Percentiles rank a stretch among this genome's conserved stretches.
phyloP scores from a whole-genome alignment of 345 rosid species.

The Sonneratia caseolaris region DNA sequence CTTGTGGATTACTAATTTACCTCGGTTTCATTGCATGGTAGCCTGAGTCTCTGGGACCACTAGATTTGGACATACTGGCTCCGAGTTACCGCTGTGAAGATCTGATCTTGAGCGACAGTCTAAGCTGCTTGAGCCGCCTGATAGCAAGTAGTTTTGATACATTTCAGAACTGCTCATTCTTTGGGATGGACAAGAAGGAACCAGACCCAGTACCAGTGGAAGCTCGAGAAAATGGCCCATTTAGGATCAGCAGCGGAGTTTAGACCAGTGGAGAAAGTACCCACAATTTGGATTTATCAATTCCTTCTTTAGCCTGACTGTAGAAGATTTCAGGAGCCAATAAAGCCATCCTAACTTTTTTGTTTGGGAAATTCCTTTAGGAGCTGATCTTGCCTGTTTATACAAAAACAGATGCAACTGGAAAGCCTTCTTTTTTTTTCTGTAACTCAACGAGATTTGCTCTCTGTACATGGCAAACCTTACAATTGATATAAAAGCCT shows the following conservation, averaged over 20 bases:
- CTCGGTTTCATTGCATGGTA: constrained; percentile 26
- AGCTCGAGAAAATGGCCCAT: constrained; percentile 33
- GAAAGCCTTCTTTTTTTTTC: not conserved
- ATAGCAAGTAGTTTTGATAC: constrained; percentile 94
- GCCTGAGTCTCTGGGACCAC: constrained; percentile 88
- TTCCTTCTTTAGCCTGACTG: not conserved
- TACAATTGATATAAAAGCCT: not conserved
- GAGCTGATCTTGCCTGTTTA: constrained; percentile 3
- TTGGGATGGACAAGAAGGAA: constrained; percentile 62
- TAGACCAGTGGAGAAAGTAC: not conserved
- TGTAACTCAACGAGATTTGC: not conserved
- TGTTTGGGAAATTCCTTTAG: not conserved
- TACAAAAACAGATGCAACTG: constrained; percentile 2
- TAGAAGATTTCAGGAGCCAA: not conserved
- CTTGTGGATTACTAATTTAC: not conserved
- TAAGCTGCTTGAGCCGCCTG: constrained; percentile 73
- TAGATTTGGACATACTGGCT: constrained; percentile 60
- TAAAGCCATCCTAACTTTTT: not conserved
- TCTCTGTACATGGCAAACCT: constrained; percentile 8
- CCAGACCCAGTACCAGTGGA: constrained; percentile 37
- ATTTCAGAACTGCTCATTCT: constrained; percentile 71
- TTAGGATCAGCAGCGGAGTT: constrained; percentile 5
- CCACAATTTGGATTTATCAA: not conserved
- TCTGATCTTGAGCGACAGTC: constrained; percentile 60
- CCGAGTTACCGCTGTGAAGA: constrained; percentile 63